phyloP scores from a whole-genome alignment of 75 land plant species.

The Pseudotsuga menziesii region DNA sequence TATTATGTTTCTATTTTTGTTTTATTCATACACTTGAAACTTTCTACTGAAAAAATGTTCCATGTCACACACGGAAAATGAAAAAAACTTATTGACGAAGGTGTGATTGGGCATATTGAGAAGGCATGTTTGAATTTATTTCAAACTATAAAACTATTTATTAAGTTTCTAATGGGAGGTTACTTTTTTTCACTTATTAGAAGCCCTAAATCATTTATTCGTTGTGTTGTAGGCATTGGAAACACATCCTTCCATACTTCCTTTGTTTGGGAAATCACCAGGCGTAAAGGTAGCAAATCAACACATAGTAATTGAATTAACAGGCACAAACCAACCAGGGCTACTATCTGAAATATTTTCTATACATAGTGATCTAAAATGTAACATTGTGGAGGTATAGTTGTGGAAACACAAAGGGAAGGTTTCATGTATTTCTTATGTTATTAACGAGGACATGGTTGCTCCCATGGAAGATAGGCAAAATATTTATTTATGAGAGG shows the following conservation, averaged over 20 bases:
- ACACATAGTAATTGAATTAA: constrained; percentile 73
- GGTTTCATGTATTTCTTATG: constrained; percentile 49
- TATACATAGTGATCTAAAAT: constrained; percentile 34
- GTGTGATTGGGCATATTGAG: constrained; percentile 40
- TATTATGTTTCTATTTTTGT: too few relatives aligned
- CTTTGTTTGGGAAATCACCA: background rate
- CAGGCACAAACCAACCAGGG: constrained; percentile 71
- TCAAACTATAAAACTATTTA: too few relatives aligned
- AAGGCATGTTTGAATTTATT: constrained; percentile 31
- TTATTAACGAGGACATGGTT: constrained; percentile 43
- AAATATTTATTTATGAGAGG: constrained; percentile 37
- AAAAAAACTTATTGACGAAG: constrained; percentile 38
- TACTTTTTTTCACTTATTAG: too few relatives aligned
- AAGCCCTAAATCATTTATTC: too few relatives aligned
- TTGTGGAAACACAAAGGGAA: constrained; percentile 72
- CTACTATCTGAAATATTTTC: constrained; percentile 73
- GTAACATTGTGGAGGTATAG: constrained; percentile 57
- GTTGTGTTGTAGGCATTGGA: background rate
- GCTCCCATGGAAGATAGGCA: constrained; percentile 41
- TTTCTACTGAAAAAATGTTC: constrained; percentile 34
- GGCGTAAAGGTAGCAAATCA: constrained; percentile 19
- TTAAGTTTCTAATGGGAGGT: too few relatives aligned
- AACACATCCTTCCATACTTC: background rate
- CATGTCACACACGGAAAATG: constrained; percentile 61
- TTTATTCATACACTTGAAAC: too few relatives aligned